Conservation (phyloP, 108 stramenopile species). For the Halocafeteria seosinensis region DNA sequence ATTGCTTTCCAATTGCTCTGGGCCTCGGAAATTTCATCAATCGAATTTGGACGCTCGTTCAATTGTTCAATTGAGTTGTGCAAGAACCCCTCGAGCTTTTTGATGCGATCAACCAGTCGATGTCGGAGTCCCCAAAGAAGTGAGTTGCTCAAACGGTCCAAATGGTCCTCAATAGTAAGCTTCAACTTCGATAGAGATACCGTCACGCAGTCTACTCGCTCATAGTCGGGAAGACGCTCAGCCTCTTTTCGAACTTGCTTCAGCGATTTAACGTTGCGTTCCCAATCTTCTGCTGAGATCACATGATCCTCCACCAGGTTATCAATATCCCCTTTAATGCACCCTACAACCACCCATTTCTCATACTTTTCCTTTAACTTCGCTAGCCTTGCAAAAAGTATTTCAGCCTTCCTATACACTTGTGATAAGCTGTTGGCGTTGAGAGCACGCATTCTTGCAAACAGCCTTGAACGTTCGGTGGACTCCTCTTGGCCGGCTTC, state of each 20-base stretch:
- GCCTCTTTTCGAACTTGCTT: conserved; percentile 28
- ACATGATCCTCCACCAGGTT: conserved; percentile 17
- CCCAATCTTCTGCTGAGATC: conserved; percentile 9
- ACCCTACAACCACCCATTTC: conserved; percentile 24
- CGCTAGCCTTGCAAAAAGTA: conserved; percentile 24
- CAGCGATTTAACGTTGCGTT: conserved; percentile 21
- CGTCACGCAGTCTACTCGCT: conserved; percentile 38
- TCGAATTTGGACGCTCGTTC: conserved; percentile 21
- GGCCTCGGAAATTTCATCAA: conserved; percentile 39
- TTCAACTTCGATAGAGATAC: conserved; percentile 33
- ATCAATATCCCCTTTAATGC: conserved; percentile 17
- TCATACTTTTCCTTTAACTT: conserved; percentile 6
- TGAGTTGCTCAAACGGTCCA: conserved; percentile 28
- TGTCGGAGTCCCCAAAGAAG: conserved; percentile 31
- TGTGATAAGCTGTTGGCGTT: conserved; percentile 20
- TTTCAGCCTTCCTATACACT: conserved; percentile 42
- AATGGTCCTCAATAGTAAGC: conserved; percentile 27
- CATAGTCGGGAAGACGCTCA: conserved; percentile 33
- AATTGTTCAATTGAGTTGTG: conserved; percentile 23
- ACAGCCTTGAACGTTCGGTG: conserved; percentile 7
- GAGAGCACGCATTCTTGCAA: conserved; percentile 20
- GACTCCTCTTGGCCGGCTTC: no score
- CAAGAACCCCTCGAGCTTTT: conserved; percentile 30
- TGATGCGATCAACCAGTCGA: conserved; percentile 18
- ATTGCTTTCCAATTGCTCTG: conserved; percentile 28